Base-by-base conservation (phyloP, 768 basidiomycete genomes). In the Termitomyces heimii region DNA sequence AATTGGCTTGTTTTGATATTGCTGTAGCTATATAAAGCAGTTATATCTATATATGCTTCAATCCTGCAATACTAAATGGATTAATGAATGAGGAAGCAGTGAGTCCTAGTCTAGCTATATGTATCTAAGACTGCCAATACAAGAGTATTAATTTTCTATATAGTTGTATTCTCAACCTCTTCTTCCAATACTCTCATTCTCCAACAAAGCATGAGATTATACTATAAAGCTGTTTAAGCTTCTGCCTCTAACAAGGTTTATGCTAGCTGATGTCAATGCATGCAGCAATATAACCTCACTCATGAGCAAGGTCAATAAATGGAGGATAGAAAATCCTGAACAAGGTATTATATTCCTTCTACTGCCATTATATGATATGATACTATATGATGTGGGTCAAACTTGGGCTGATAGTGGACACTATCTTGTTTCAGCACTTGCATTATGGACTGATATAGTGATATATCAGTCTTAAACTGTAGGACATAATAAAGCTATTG, bases 271-370 rank as follows among this genome's bases (percentile, higher is more conserved):
- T 67, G 94, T 98, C 16, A 92, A 97, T 64, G 93, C 91, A 8
- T 97, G 97, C 10, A 95, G 91, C 62, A 91, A 98, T 65, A 98
- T 97, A 2, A 96, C 97, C 2, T 92, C 92, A 40, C 83, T 98
- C 42, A 93, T 95, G 12, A 85, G 92, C 31, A 87, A 92, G 70
- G 97, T 99, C 4, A 73, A 96, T 60, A 85, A 84, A 64, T 98
- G 96, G 96, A 82, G 91, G 43, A 82, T 83, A 64, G 82, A 85
- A 43, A 77, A 87, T 45, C 70, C 75, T 14, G 74, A 71, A 32
- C 74, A 82, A 69, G 86, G 91, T 83, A 60, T 54, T 60, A 55
- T 26, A 9, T 26, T 40, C 29, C 53, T 58, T 46, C 12, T 44
- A 22, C 46, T 22, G n/a, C 18, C 29, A 47, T 22, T 35, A 28